These are phyloP conservation scores for Sherardia arvensis DNA, from an alignment of 257 asterid species.

Conservation along the genomic window DNA sequence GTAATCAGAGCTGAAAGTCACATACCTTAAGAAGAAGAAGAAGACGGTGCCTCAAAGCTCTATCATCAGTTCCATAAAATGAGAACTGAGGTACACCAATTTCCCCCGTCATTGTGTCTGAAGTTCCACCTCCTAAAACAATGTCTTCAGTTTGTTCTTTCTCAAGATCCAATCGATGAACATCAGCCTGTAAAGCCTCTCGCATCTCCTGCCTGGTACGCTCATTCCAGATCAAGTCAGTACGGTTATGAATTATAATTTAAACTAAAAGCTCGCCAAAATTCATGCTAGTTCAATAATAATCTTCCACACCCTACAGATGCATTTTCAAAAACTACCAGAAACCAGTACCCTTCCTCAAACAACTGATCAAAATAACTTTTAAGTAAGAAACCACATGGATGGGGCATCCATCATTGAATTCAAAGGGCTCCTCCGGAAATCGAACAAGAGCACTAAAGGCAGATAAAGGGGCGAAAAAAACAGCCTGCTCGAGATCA, in stretches of 20 bases:
- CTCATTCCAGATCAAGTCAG: slow-evolving; percentile 98
- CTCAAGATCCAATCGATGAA: slow-evolving; percentile 89
- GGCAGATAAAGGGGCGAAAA: slow-evolving; percentile 84
- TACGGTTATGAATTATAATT: slow-evolving; percentile 98
- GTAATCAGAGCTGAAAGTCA: no score
- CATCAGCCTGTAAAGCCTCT: slow-evolving; percentile 94
- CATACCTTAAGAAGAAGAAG: slow-evolving; percentile 97
- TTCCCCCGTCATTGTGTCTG: slow-evolving; percentile 46
- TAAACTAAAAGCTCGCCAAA: slow-evolving; percentile 92
- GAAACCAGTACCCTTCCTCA: slow-evolving; percentile 27
- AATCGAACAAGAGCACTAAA: slow-evolving; percentile 94
- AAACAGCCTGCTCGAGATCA: slow-evolving; percentile 70
- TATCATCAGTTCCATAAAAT: slow-evolving; percentile 98
- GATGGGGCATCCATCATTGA: slow-evolving; percentile 93
- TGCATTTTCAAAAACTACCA: slow-evolving; percentile 81
- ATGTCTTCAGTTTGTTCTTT: slow-evolving; percentile 96
- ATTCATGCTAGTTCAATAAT: slow-evolving; percentile 91
- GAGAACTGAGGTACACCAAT: slow-evolving; percentile 63
- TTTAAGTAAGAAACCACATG: slow-evolving; percentile 41
- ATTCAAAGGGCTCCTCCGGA: slow-evolving; percentile 99
- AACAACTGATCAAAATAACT: slow-evolving; percentile 10
- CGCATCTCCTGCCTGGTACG: slow-evolving; percentile 91
- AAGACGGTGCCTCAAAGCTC: slow-evolving; percentile 98
- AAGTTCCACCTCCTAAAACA: slow-evolving; percentile 65
- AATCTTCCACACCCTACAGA: slow-evolving; percentile 93